These are phyloP conservation scores for Cladosporium sp. DNA, from an alignment of 2,329 filamentous ascomycete species.

Conservation along the genomic window DNA sequence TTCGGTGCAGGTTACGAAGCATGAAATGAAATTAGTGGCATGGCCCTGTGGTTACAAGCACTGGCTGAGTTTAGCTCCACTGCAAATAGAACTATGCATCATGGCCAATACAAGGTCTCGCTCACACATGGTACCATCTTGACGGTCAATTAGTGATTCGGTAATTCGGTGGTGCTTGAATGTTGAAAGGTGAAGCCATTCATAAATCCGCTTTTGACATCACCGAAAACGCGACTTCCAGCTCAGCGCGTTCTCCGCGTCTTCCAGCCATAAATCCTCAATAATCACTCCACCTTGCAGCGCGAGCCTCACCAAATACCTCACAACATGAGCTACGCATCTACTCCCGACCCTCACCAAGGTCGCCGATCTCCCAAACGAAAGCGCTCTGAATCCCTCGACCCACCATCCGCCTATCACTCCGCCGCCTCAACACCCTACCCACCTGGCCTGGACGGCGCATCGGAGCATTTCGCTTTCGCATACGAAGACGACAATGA, in stretches of 20 bases:
- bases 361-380: constrained; percentile 24
- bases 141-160: no score
- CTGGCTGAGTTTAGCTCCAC: background rate
- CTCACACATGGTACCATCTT: no score
- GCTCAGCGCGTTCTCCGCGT: constrained; percentile 6
- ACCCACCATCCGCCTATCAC: constrained; percentile 13
- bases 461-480: constrained; percentile 19
- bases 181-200: no score
- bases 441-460: background rate
- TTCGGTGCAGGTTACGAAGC: constrained; percentile 9
- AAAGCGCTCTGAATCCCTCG: constrained; percentile 11
- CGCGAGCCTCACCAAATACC: background rate
- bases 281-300: background rate
- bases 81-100: background rate
- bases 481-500: constrained; percentile 28
- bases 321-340: constrained; percentile 11
- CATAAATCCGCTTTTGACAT: no score
- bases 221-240: no score
- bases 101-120: background rate
- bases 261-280: background rate
- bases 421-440: constrained; percentile 7
- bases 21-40: background rate
- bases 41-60: background rate
- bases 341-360: constrained; percentile 12
- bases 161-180: no score